Base-by-base conservation (phyloP, 768 basidiomycete genomes). In the Rhizopogon vinicolor region DNA sequence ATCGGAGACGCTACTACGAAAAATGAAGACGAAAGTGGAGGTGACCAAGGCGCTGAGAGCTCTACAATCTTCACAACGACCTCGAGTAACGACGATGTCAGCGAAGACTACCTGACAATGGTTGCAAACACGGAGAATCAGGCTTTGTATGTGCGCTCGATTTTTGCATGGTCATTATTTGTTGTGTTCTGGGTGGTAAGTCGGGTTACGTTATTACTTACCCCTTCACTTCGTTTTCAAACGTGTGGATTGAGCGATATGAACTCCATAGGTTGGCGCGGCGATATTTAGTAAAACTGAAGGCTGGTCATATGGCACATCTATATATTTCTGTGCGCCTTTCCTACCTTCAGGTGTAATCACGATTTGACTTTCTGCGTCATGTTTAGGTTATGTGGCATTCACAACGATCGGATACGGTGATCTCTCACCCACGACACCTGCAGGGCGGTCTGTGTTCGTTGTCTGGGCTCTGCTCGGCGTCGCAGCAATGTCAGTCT, bases 321-420 rank as follows among this genome's bases (percentile, higher is more conserved):
- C 88, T 0, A 62, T 88, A 55, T 91, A 91, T 64, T 91, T 91
- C 63, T 91, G 90, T 88, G 55, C 58, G 82, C 65, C 41, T 18
- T 44, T 19, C 53, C 13, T 4, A 28, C 33, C 7, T 3, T 19
- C n/a, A 18, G 3, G 33, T n/a, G 10, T 22, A 14, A 7, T 25
- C 18, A 16, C 13, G 19, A 1, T 16, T 52, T 54, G 49, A 37
- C 39, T 40, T 14, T 12, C 44, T 48, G 44, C 41, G 7, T 44
- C 25, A 22, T 41, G 16, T 2, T 33, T 57, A 89, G 88, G 88
- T 64, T 86, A 89, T 62, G 71, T 87, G 49, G 68, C 86, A 9
- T 91, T 92, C 71, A 81, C 82, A 0, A 89, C 86, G 1, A 83
- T 91, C 29, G 90, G 89, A 13, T 89, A 85, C 59, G 85, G 81